These are phyloP conservation scores for Nakazawaea wickerhamii DNA, from an alignment of 805 yeast species.

Conservation along the genomic window DNA sequence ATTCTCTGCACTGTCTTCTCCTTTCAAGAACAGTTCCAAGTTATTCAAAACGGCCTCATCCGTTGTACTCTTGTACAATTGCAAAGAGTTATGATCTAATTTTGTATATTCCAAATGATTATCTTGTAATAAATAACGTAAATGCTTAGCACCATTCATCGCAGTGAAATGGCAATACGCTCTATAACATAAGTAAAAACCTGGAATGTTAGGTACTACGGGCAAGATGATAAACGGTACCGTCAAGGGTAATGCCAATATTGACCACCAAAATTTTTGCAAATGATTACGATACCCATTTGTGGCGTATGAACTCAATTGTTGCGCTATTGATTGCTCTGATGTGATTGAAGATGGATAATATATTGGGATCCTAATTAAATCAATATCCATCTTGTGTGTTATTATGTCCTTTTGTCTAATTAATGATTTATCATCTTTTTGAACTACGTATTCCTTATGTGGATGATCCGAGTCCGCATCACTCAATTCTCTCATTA, in stretches of 20 bases:
- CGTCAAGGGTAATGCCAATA: conserved; percentile 66
- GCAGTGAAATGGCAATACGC: conserved; percentile 84
- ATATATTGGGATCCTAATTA: conserved; percentile 38
- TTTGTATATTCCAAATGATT: conserved; percentile 23
- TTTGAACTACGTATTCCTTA: conserved; percentile 14
- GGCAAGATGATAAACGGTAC: conserved; percentile 80
- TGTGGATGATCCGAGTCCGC: conserved; percentile 15
- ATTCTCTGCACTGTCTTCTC: conserved; percentile 24
- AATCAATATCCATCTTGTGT: conserved; percentile 16
- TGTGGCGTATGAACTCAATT: conserved; percentile 37
- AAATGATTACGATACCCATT: conserved; percentile 47
- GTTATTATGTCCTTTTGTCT: conserved; percentile 7
- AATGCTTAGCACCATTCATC: conserved; percentile 63
- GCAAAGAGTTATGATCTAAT: conserved; percentile 6
- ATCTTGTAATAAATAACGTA: conserved; percentile 47
- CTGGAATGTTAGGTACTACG: conserved; percentile 87
- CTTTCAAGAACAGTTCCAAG: conserved; percentile 16
- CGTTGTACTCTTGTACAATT: conserved; percentile 20
- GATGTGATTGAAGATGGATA: conserved; percentile 39
- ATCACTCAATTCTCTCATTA: conserved; percentile 44
- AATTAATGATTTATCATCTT: background rate
- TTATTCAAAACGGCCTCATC: conserved; percentile 18
- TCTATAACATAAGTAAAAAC: conserved; percentile 77
- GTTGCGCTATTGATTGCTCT: conserved; percentile 25
- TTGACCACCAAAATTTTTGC: conserved; percentile 47